A percentile compares a stretch with the other conserved stretches of the same genome.
Evolutionary conservation across 192 early-diverging fungal species (phyloP).

Genomic region (Backusella morwellensis): DNA sequence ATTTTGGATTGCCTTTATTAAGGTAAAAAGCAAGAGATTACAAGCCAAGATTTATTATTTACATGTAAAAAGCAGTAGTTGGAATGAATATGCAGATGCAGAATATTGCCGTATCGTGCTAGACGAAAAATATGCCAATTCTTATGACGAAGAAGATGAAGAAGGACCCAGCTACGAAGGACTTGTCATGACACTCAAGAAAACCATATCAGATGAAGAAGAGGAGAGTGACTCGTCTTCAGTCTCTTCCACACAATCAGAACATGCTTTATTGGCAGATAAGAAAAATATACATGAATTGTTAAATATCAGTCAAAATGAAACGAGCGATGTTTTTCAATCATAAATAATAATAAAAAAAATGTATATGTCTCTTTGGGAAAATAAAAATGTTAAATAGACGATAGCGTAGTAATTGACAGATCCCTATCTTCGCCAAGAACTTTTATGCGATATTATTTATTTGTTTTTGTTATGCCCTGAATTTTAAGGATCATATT

Average conservation of each 20-base stretch:
- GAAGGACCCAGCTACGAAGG: neutral
- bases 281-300: neutral
- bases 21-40: neutral
- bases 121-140: slow-evolving; percentile 6
- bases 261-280: neutral
- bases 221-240: slow-evolving; percentile 6
- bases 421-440: neutral
- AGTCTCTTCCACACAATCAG: neutral
- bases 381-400: neutral
- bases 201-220: neutral
- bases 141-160: slow-evolving; percentile 1
- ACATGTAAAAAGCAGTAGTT: neutral
- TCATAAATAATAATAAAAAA: neutral
- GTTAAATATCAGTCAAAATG: neutral
- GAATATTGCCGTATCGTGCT: slow-evolving; percentile 9
- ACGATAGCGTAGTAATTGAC: neutral
- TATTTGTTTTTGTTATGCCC: neutral
- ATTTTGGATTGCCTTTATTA: slow-evolving; percentile 9
- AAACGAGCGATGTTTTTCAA: neutral
- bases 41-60: neutral
- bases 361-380: neutral
- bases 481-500: neutral
- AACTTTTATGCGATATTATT: neutral
- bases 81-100: slow-evolving; percentile 14
- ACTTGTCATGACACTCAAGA: neutral